These are phyloP conservation scores for Cyberlindnera saturnus DNA, from an alignment of 805 yeast genomes.

Conservation along the genomic window DNA sequence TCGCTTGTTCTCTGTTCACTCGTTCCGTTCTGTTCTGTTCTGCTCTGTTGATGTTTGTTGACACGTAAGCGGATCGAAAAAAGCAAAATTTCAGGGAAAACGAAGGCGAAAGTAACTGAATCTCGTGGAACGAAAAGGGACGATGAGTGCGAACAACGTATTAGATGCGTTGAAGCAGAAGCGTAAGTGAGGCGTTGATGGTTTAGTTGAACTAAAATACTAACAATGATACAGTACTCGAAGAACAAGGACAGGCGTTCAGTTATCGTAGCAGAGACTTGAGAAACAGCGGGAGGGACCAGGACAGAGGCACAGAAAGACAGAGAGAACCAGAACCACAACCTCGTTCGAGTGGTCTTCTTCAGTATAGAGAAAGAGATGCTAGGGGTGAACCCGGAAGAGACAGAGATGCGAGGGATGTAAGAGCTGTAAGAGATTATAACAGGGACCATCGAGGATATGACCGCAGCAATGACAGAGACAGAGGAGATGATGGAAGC, in stretches of 20 bases:
- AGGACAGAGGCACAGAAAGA: background rate
- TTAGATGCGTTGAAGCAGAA: constrained; percentile 22
- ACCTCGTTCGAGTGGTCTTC: background rate
- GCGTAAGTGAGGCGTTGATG: constrained; percentile 8
- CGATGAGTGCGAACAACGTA: constrained; percentile 20
- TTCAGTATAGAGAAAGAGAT: background rate
- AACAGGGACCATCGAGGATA: constrained; percentile 1
- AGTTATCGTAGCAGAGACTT: too few relatives aligned
- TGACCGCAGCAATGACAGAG: constrained; percentile 1
- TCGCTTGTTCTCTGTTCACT: background rate
- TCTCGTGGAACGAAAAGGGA: background rate
- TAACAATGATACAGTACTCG: constrained; percentile 11
- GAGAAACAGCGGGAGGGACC: too few relatives aligned
- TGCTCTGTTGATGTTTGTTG: background rate
- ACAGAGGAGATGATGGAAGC: background rate
- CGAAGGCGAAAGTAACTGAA: background rate
- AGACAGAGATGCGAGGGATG: constrained; percentile 3
- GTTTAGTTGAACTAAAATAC: background rate
- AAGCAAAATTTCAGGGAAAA: background rate
- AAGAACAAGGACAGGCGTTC: constrained; percentile 8
- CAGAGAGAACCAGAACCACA: background rate
- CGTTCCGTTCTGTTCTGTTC: background rate
- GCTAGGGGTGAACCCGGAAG: background rate
- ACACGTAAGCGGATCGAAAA: background rate
- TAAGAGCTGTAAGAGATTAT: constrained; percentile 7